Evolutionary conservation across 2,329 filamentous ascomycete species (phyloP).

Genomic region (Ascocoryne sarcoides): DNA sequence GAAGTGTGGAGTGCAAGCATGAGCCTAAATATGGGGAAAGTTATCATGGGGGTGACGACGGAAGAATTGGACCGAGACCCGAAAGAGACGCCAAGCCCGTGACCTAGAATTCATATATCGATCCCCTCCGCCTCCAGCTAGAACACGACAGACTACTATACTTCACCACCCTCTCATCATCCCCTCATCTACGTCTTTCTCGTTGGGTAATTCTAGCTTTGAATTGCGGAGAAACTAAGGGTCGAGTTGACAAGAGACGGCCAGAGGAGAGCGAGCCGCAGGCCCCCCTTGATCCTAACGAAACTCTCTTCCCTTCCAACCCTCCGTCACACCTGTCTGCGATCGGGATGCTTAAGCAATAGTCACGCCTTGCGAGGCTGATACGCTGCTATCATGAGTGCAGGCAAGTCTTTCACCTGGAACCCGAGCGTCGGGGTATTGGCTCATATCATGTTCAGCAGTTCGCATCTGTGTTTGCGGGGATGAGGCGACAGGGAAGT

Average conservation of each 20-base stretch:
- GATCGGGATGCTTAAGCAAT: constrained; percentile 10
- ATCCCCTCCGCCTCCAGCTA: too few relatives aligned
- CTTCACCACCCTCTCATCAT: too few relatives aligned
- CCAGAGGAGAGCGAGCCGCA: constrained; percentile 1
- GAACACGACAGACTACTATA: too few relatives aligned
- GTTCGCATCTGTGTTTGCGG: constrained; percentile 95
- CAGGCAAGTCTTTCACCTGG: constrained; percentile 16
- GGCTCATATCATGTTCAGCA: constrained; percentile 17
- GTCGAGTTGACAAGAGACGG: constrained; percentile 5
- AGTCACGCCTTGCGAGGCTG: constrained; percentile 22
- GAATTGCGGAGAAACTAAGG: too few relatives aligned
- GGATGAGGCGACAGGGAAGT: constrained; percentile 92
- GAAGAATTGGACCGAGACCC: too few relatives aligned
- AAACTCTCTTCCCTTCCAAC: too few relatives aligned
- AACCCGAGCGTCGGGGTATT: constrained; percentile 3
- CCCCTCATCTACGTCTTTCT: too few relatives aligned
- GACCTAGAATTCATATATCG: too few relatives aligned
- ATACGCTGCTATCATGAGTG: constrained; percentile 21
- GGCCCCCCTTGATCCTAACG: background rate
- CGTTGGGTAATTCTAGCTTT: too few relatives aligned
- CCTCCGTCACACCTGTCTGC: background rate
- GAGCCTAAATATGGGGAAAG: constrained; percentile 1
- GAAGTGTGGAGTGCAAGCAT: constrained; percentile 4
- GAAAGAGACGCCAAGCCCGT: too few relatives aligned
- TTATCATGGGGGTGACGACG: background rate